Evolutionary conservation across 2,329 filamentous ascomycete species (phyloP), one percentile per base, ranked within the genome.

Genomic region (Penicillium rolfsii): DNA sequence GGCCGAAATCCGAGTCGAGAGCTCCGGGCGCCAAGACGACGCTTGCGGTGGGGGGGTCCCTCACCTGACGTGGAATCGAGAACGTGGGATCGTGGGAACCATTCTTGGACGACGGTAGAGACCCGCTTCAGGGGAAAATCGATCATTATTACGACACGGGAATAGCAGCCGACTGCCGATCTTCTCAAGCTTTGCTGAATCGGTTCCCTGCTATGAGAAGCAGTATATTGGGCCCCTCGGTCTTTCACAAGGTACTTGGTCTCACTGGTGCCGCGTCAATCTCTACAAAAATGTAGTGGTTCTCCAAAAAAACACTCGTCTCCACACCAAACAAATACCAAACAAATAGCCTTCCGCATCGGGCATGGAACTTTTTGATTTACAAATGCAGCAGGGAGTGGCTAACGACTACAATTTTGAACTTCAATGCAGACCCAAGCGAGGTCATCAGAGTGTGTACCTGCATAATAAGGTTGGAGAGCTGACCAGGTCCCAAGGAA

Each of bases 21-120:
- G 64, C 67, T 68, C 46, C 58, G 52, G 38, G 52, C 54, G 67
- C 67, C 67, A 69, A 69, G 67, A 66, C 64, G 48, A 64, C 63
- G 65, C 60, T 64, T 64, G 60, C 64, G 62, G 67, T 63, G 65
- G 64, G 64, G 66, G 19, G 33, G 19, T 19, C 46, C 19, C 63
- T 66, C 67, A 69, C 64, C 66, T 69, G 67, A 69, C 66, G 43
- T 30, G 52, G 36, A 54, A 54, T 54, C 38, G 26, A 43, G 52
- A 54, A 57, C 52, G 52, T 54, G 38, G 52, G 38, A 41, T 30
- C 26, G 36, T 30, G 52, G 36, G 36, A 38, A 40, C 19, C 12
- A 30, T 35, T n/a, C 19, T 22, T 22, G 19, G 19, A 22, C 19
- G 19, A 22, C 19, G 19, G 19, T 22, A 22, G 19, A 41, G 36